phyloP scores from a whole-genome alignment of 2,329 filamentous ascomycete species.

The Aspergillus sp. region DNA sequence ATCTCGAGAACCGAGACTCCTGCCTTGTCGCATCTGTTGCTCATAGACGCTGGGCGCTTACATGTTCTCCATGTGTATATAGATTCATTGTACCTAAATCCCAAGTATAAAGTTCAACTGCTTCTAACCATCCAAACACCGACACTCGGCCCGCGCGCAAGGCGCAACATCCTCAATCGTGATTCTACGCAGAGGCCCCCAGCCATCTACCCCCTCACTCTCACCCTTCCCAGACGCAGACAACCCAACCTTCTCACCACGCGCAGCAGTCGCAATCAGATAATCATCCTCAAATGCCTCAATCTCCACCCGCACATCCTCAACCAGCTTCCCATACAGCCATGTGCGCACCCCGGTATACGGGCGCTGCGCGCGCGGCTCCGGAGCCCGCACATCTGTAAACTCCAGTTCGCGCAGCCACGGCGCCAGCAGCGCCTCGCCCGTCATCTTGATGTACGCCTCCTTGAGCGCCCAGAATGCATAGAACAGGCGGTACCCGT shows the following conservation, averaged over 20 bases:
- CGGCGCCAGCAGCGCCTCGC: slow-evolving; percentile 60
- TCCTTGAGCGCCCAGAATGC: slow-evolving; percentile 66
- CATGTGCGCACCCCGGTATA: slow-evolving; percentile 49
- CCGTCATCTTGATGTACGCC: slow-evolving; percentile 66
- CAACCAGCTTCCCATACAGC: slow-evolving; percentile 46
- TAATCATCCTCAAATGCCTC: slow-evolving; percentile 59
- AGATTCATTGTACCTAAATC: neutral
- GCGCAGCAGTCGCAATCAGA: slow-evolving; percentile 57
- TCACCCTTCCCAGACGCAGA: neutral
- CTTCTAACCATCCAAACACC: slow-evolving; percentile 23
- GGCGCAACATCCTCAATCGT: slow-evolving; percentile 8
- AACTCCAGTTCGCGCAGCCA: slow-evolving; percentile 64
- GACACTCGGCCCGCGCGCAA: slow-evolving; percentile 40
- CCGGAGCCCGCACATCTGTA: slow-evolving; percentile 54
- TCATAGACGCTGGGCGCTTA: too few species aligned
- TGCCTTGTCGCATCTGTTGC: too few species aligned
- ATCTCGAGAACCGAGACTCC: too few species aligned
- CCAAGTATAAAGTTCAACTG: neutral
- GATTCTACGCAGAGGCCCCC: slow-evolving; percentile 37
- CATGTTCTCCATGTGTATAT: too few species aligned
- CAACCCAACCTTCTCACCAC: slow-evolving; percentile 33
- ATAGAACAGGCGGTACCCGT: slow-evolving; percentile 61
- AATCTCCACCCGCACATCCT: slow-evolving; percentile 57
- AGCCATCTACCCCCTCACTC: neutral
- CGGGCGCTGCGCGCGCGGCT: slow-evolving; percentile 18